Percentiles rank a stretch among this genome's conserved stretches.
Evolutionary conservation across 2,329 filamentous ascomycete species (phyloP).

Genomic region (Colletotrichum coccodes): DNA sequence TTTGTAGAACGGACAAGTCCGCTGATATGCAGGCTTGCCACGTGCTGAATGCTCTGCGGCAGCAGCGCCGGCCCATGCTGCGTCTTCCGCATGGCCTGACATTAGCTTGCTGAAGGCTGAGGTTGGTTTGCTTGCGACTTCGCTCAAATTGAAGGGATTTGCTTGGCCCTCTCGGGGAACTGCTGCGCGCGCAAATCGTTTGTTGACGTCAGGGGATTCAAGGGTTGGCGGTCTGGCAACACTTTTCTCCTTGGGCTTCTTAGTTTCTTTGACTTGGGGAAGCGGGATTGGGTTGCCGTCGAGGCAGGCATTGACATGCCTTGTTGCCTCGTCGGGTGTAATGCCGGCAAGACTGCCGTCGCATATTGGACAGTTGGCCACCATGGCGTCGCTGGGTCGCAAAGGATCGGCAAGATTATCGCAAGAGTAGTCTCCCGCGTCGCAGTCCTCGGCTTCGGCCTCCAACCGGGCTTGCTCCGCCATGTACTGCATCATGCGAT

Average conservation of each 20-base stretch:
- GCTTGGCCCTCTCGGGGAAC: conserved; percentile 82
- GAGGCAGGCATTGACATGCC: conserved; percentile 93
- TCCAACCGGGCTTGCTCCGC: conserved; percentile 78
- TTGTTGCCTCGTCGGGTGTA: conserved; percentile 73
- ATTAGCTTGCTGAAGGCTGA: conserved; percentile 95
- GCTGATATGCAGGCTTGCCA: conserved; percentile 86
- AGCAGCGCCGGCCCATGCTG: conserved; percentile 89
- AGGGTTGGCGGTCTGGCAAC: conserved; percentile 37
- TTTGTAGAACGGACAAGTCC: conserved; percentile 98
- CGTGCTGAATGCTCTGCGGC: conserved; percentile 80
- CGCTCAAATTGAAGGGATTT: conserved; percentile 75
- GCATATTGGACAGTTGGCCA: conserved; percentile 80
- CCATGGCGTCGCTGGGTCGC: conserved; percentile 43
- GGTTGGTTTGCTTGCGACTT: conserved; percentile 47
- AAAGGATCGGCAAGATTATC: conserved; percentile 44
- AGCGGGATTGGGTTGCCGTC: conserved; percentile 80
- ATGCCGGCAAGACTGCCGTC: conserved; percentile 69
- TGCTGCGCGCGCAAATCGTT: conserved; percentile 73
- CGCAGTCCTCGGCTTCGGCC: conserved; percentile 62
- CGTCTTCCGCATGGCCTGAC: conserved; percentile 89
- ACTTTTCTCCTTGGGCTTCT: conserved; percentile 21
- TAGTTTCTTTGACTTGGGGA: conserved; percentile 41
- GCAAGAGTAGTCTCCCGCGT: conserved; percentile 46
- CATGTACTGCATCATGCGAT: conserved; percentile 76
- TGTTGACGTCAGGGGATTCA: conserved; percentile 55